Evolutionary conservation across 2,329 filamentous ascomycete genomes (phyloP).

Genomic region (Ambrosiella beaveri): DNA sequence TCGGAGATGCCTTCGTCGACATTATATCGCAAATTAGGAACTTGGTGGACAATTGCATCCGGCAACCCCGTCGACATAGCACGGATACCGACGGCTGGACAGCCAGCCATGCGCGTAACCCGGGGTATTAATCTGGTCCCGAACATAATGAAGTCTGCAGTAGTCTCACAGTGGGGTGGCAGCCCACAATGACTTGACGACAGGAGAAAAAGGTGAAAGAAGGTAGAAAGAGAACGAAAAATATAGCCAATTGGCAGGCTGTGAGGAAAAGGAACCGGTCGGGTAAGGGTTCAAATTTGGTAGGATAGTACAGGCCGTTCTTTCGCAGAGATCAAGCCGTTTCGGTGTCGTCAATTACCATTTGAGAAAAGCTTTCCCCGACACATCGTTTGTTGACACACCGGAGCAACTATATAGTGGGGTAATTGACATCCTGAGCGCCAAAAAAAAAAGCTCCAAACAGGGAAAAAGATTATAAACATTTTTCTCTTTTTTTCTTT

Average conservation of each 20-base stretch:
- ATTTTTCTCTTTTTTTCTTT: too few species aligned
- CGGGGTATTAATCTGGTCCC: conserved; percentile 36
- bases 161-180: not conserved
- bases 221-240: not conserved
- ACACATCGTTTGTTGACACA: conserved; percentile 2
- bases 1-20: conserved; percentile 41
- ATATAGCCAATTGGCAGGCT: not conserved
- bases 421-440: not conserved
- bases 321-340: not conserved
- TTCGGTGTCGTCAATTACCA: not conserved
- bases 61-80: conserved; percentile 29
- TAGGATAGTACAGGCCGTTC: not conserved
- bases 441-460: not conserved
- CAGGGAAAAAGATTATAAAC: too few species aligned
- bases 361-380: conserved; percentile 11
- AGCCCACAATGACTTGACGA: not conserved
- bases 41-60: conserved; percentile 22
- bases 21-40: conserved; percentile 30
- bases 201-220: not conserved
- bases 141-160: conserved; percentile 26
- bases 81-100: conserved; percentile 20
- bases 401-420: conserved; percentile 9
- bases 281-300: not conserved
- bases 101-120: conserved; percentile 18
- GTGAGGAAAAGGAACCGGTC: not conserved